Percentiles rank a stretch among this genome's conserved stretches.
Conservation (phyloP, 139 green algal species). For the Micractinium conductrix region DNA sequence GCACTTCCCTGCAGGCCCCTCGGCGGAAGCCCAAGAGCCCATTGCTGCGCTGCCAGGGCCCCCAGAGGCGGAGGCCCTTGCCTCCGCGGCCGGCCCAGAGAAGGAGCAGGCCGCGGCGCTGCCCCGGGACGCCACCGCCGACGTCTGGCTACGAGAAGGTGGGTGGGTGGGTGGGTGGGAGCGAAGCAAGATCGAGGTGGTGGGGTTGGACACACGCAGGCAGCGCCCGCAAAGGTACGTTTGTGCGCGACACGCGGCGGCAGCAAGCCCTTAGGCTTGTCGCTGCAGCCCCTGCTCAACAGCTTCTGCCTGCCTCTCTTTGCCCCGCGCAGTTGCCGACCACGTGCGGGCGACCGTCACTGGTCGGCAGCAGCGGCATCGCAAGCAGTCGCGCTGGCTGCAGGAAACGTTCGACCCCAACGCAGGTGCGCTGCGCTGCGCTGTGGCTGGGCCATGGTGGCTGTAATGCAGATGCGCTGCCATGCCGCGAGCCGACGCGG, state of each 20-base stretch:
- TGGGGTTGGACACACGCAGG: too few relatives aligned
- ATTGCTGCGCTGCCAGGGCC: constrained; percentile 40
- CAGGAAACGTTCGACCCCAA: constrained; percentile 52
- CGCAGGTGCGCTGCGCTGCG: neutral
- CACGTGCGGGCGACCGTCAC: constrained; percentile 17
- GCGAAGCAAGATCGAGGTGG: too few relatives aligned
- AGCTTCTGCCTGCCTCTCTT: neutral
- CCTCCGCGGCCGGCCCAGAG: constrained; percentile 45
- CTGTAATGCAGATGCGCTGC: too few relatives aligned
- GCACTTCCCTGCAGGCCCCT: constrained; percentile 9
- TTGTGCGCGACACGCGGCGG: too few relatives aligned
- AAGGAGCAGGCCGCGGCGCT: constrained; percentile 41
- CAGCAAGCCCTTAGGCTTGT: too few relatives aligned
- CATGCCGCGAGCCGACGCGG: too few relatives aligned
- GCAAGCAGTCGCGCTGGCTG: constrained; percentile 58
- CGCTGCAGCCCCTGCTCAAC: too few relatives aligned
- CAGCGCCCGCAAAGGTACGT: too few relatives aligned
- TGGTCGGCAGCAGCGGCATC: constrained; percentile 38
- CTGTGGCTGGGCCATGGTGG: too few relatives aligned
- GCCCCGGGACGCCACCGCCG: constrained; percentile 56
- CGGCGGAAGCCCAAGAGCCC: neutral
- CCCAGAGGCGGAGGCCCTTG: constrained; percentile 43
- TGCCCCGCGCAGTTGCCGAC: constrained; percentile 5
- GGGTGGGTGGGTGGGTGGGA: neutral
- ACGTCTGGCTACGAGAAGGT: constrained; percentile 50